A percentile compares a stretch with the other conserved stretches of the same genome.
Evolutionary conservation across 1,284 basidiomycete species (phyloP).

Genomic region (Pseudozyma sp.): DNA sequence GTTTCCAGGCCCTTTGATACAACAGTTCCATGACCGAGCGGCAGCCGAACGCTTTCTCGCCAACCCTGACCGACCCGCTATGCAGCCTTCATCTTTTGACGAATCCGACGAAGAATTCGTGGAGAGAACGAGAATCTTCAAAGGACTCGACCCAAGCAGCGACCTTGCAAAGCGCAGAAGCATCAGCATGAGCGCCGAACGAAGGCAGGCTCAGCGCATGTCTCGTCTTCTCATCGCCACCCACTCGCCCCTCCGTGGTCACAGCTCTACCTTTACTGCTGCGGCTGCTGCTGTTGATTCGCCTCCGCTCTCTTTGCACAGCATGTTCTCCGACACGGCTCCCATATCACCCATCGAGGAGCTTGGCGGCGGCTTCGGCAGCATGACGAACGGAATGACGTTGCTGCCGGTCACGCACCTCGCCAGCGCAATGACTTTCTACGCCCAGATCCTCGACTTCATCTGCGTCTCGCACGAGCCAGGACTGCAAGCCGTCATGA

Average conservation of each 20-base stretch:
- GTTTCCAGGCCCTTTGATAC: constrained; percentile 47
- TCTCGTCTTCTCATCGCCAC: constrained; percentile 23
- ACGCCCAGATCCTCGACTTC: constrained; percentile 36
- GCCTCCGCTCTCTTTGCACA: constrained; percentile 13
- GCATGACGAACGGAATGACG: constrained; percentile 19
- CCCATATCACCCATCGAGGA: constrained; percentile 24
- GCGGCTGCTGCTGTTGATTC: constrained; percentile 8
- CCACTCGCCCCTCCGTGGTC: constrained; percentile 12
- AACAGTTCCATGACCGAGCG: constrained; percentile 31
- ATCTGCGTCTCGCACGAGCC: constrained; percentile 24
- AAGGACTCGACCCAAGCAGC: constrained; percentile 26
- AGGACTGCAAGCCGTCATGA: constrained; percentile 37
- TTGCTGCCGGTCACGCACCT: constrained; percentile 40
- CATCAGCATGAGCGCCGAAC: constrained; percentile 21
- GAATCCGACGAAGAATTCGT: constrained; percentile 36
- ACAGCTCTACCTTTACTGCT: constrained; percentile 1
- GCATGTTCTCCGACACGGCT: constrained; percentile 5
- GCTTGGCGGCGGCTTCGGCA: constrained; percentile 13
- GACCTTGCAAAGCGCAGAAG: constrained; percentile 23
- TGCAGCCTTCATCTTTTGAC: constrained; percentile 11
- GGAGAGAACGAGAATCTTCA: constrained; percentile 42
- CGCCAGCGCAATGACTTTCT: constrained; percentile 30
- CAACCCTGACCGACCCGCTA: constrained; percentile 9
- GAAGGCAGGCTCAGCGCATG: constrained; percentile 35
- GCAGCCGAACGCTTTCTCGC: constrained; percentile 37